Evolutionary conservation across 2,329 filamentous ascomycete genomes (phyloP), one percentile per base, ranked within the genome.

Genomic region (Basipetospora chlamydospora): DNA sequence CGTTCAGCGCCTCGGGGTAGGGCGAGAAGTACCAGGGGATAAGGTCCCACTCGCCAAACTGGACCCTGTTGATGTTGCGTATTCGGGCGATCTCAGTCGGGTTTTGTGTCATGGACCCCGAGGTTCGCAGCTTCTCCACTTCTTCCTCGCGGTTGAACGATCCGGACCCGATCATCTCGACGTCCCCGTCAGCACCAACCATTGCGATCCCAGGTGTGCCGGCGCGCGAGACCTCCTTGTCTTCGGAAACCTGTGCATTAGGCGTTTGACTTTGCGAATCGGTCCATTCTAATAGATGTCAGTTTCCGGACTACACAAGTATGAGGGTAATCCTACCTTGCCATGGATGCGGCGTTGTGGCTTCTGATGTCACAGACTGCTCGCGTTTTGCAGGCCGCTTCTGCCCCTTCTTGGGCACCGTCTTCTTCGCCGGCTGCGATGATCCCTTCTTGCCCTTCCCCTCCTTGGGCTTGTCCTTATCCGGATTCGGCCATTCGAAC

Each of bases 1-100:
- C 81, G 16, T 80, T 79, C 54, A 93, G 96, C 3, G 77, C 67
- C 51, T 92, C 81, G 0, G 90, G 90, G 49, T 98, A 98, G 0
- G 90, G 90, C 5, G 86, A 94, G 61, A 98, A 98, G 57, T 98
- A 98, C 90, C 90, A 98, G 0, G 90, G 90, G 54, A 93, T 92
- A 29, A 98, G 73, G 49, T 95, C 85, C 53, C 77, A 80, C 47
- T 79, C 77, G 30, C 90, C 92, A 66, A 98, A 96, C 54, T 96
- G 88, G 3, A 98, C 79, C 46, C 81, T 87, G 38, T 83, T 84
- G 45, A 98, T 77, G 53, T 98, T 98, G 50, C 90, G 80, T 38
- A 98, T 93, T 37, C 92, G 80, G 17, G 88, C 88, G 42, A 98
- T 86, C 53, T 98, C 92, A 10, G 88, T 86, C 39, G 93, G 90